Percentiles rank a stretch among this genome's conserved stretches.
Evolutionary conservation across 805 yeast genomes (phyloP).

Genomic region (Kodamaea jinghongensis): DNA sequence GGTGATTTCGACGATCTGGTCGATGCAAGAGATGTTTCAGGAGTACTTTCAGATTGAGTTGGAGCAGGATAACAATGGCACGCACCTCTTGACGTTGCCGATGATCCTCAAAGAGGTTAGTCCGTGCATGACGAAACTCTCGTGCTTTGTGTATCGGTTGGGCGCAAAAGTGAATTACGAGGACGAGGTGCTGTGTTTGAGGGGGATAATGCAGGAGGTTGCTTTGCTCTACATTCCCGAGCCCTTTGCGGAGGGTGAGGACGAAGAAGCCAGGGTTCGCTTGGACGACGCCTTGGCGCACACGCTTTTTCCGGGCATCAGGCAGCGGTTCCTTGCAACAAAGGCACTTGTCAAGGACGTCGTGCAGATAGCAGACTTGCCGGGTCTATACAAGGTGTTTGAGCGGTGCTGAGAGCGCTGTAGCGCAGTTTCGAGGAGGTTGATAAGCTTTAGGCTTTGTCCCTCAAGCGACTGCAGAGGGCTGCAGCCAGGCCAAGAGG

Average conservation of each 20-base stretch:
- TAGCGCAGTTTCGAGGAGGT: too few species aligned
- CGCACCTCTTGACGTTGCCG: constrained; percentile 56
- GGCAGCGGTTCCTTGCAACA: constrained; percentile 65
- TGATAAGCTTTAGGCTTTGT: too few species aligned
- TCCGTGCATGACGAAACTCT: constrained; percentile 64
- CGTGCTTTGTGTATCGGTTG: constrained; percentile 62
- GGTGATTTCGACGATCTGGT: constrained; percentile 19
- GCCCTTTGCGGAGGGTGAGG: constrained; percentile 20
- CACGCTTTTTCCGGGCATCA: constrained; percentile 62
- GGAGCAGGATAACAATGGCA: constrained; percentile 26
- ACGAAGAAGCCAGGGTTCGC: constrained; percentile 14
- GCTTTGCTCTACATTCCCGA: constrained; percentile 75
- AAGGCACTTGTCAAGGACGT: constrained; percentile 49
- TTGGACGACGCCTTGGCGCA: constrained; percentile 48
- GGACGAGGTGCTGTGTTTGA: constrained; percentile 66
- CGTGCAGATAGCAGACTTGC: constrained; percentile 85
- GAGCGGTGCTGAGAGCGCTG: constrained; percentile 90
- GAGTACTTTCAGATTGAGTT: constrained; percentile 72
- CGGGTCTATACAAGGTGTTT: constrained; percentile 87
- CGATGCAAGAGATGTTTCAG: constrained; percentile 71
- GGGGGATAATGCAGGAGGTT: constrained; percentile 62
- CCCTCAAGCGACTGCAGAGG: too few species aligned
- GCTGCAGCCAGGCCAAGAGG: too few species aligned
- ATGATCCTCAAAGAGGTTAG: constrained; percentile 59
- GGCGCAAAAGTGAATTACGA: constrained; percentile 59